Percentiles rank a stretch among this genome's conserved stretches.
These are phyloP conservation scores for Phaeodactylum tricornutum DNA, from an alignment of 108 stramenopile genomes.

Conservation along the genomic window DNA sequence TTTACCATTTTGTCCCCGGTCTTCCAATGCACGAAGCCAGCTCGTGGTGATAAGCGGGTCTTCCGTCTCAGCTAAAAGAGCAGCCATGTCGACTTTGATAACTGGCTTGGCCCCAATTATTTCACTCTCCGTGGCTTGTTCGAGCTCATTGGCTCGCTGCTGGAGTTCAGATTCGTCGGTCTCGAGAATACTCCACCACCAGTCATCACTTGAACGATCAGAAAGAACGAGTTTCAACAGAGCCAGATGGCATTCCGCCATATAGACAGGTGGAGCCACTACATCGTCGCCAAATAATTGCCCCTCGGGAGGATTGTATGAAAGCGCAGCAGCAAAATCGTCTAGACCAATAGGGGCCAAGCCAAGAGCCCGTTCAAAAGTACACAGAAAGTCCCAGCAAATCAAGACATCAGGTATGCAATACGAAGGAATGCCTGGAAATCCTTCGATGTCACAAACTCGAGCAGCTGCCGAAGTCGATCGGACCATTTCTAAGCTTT, in stretches of 20 bases:
- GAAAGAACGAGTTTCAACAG: conserved; percentile 55
- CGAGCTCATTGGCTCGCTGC: conserved; percentile 21
- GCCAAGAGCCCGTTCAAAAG: conserved; percentile 55
- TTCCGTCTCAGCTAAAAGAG: conserved; percentile 57
- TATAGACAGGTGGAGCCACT: conserved; percentile 51
- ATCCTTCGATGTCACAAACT: conserved; percentile 48
- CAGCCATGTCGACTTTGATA: conserved; percentile 74
- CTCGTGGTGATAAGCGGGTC: conserved; percentile 63
- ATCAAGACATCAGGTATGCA: conserved; percentile 72
- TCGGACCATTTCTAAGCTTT: background rate
- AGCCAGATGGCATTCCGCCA: conserved; percentile 74
- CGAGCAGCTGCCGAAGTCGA: conserved; percentile 28
- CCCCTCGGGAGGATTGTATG: conserved; percentile 33
- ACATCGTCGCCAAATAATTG: conserved; percentile 14
- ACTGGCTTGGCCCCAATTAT: conserved; percentile 56
- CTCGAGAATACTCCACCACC: conserved; percentile 87
- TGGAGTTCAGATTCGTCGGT: conserved; percentile 32
- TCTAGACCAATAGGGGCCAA: conserved; percentile 62
- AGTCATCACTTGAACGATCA: conserved; percentile 67
- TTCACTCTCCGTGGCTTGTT: conserved; percentile 34
- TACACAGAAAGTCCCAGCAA: conserved; percentile 84
- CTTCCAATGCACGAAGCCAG: conserved; percentile 64
- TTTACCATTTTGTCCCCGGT: conserved; percentile 36
- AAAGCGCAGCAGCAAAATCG: conserved; percentile 70
- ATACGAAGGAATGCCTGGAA: conserved; percentile 58